Evolutionary conservation across 1,284 basidiomycete species (phyloP), one percentile per base, ranked within the genome.

Genomic region (Neolentinus lepideus): DNA sequence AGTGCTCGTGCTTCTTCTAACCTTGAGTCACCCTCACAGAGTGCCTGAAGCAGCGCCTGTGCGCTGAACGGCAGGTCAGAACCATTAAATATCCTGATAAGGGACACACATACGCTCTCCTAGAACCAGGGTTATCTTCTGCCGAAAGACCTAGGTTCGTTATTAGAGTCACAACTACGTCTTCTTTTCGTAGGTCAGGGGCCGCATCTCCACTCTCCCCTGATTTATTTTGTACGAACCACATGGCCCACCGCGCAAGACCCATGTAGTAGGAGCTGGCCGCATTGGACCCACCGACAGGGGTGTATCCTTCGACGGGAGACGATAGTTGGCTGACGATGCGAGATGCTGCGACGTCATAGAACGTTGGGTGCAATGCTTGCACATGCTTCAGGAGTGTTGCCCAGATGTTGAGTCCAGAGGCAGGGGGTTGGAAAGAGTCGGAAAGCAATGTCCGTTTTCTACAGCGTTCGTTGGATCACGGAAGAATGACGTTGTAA

Each of bases 301-400:
- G 6, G 6, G 47, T 10, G 21, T 8, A 6, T 26, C n/a, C 47
- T 6, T 50, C 54, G 36, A 19, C 52, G 45, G 63, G 66, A 26
- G 63, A 61, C 33, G 73, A 57, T 9, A 90, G 69, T 16, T 65
- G 60, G 1, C 75, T 66, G 50, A 83, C 62, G 48, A 84, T 80
- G 6, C 74, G 75, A n/a, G 71, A 68, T 29, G 79, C 69, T 24
- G 94, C 74, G 3, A 77, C 64, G 2, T 69, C 64, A 1, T 78
- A 67, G 54, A 93, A 82, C 19, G 73, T 70, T 0, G 78, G 66
- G 66, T 90, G 85, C 8, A 80, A 68, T 21, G 72, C 60, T 33
- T 80, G 74, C n/a, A 94, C 64, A 61, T 87, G 80, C 1, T 71
- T 60, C 6, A 96, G 71, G 2, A 95, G 75, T 0, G 87, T 84